phyloP scores from a whole-genome alignment of 768 basidiomycete genomes.

The Naganishia vishniacii region DNA sequence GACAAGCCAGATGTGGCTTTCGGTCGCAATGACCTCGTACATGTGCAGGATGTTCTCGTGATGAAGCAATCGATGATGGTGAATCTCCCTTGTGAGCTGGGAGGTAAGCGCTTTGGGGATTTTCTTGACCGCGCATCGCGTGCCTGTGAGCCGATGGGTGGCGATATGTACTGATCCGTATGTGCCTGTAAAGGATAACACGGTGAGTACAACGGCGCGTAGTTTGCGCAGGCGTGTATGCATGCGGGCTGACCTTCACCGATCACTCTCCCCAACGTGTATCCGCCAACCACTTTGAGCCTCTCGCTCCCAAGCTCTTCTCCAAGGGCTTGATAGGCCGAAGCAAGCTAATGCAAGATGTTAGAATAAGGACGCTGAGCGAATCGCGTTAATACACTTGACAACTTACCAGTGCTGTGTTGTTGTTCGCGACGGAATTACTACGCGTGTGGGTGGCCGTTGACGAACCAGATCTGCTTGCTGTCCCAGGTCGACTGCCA shows the following conservation, averaged over 20 bases:
- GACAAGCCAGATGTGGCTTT: constrained; percentile 91
- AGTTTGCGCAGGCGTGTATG: neutral
- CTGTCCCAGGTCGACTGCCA: neutral
- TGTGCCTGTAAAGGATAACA: constrained; percentile 58
- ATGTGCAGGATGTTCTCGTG: constrained; percentile 93
- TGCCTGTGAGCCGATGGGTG: constrained; percentile 83
- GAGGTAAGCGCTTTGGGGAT: constrained; percentile 87
- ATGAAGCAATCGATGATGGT: constrained; percentile 94
- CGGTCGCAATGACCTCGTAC: constrained; percentile 96
- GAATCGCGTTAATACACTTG: too few relatives aligned
- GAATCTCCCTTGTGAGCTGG: constrained; percentile 89
- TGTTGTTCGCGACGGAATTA: constrained; percentile 16
- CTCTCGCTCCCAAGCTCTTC: constrained; percentile 88
- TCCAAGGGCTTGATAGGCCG: constrained; percentile 93
- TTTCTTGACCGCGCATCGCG: constrained; percentile 93
- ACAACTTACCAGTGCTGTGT: constrained; percentile 15
- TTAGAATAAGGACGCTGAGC: too few relatives aligned
- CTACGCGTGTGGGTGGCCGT: constrained; percentile 10
- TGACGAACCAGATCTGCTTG: neutral
- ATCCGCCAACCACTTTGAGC: constrained; percentile 87
- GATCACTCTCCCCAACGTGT: constrained; percentile 85
- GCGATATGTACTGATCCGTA: constrained; percentile 95
- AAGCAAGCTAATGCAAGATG: constrained; percentile 89
- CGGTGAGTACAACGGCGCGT: neutral
- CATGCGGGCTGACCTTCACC: constrained; percentile 70